phyloP scores from a whole-genome alignment of 192 early-diverging fungal species.

The Kickxella alabastrina region DNA sequence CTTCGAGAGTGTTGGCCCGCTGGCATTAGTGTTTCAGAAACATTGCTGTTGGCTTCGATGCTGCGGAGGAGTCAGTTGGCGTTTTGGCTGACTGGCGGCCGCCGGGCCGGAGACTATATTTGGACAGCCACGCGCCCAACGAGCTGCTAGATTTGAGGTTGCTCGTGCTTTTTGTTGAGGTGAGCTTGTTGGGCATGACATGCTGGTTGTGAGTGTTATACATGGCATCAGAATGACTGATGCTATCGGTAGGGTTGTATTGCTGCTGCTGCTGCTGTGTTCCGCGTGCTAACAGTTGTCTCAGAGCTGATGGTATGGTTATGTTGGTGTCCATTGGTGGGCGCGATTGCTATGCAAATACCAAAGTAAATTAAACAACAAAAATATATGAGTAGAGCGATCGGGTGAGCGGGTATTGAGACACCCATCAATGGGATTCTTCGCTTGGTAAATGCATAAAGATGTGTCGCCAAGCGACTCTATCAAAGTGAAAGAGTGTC shows the following conservation, averaged over 20 bases:
- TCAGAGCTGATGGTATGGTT: conserved; percentile 35
- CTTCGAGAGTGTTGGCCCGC: no score
- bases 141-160: conserved; percentile 39
- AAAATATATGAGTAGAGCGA: no score
- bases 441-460: no score
- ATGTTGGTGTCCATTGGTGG: conserved; percentile 35
- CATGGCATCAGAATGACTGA: background rate
- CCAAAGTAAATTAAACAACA: no score
- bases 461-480: no score
- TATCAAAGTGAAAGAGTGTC: no score
- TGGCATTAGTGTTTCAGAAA: no score
- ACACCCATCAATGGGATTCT: no score
- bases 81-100: conserved; percentile 7
- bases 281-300: conserved; percentile 41
- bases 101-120: conserved; percentile 32
- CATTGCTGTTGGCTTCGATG: background rate
- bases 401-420: no score
- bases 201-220: conserved; percentile 20
- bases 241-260: background rate
- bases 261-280: conserved; percentile 1
- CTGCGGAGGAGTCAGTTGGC: background rate
- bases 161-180: conserved; percentile 31
- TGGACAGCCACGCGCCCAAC: conserved; percentile 45
- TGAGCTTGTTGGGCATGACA: conserved; percentile 10
- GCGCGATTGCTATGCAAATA: background rate